Percentiles rank a stretch among this genome's conserved stretches.
Conservation (phyloP, 768 basidiomycete genomes). For the Tulasnella sp. region DNA sequence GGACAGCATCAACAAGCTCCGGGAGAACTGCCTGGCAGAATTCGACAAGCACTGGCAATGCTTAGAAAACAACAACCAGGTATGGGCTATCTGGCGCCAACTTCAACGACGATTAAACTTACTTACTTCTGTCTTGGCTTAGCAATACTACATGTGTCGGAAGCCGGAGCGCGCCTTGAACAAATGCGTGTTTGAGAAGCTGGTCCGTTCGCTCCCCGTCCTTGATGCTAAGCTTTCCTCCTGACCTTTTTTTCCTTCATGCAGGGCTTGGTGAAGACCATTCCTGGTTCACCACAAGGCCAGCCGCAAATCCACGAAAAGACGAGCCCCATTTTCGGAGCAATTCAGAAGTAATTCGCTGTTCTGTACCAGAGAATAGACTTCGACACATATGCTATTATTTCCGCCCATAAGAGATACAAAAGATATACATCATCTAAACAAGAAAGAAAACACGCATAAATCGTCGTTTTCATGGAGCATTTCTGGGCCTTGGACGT, state of each 20-base stretch:
- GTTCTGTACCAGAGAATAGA: constrained; percentile 4
- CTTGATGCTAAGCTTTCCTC: background rate
- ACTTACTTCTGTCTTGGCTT: constrained; percentile 20
- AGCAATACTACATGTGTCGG: constrained; percentile 91
- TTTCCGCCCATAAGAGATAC: background rate
- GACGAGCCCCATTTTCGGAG: constrained; percentile 77
- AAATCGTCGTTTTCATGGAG: background rate
- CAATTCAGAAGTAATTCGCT: constrained; percentile 72
- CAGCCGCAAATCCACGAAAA: constrained; percentile 87
- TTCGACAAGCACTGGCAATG: constrained; percentile 95
- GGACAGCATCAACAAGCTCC: constrained; percentile 85
- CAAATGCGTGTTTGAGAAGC: constrained; percentile 93
- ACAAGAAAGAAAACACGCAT: background rate
- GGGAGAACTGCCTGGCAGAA: constrained; percentile 84
- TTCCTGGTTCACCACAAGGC: constrained; percentile 85
- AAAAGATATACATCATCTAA: background rate
- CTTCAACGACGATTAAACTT: background rate
- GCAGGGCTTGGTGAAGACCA: constrained; percentile 87
- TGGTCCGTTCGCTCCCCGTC: constrained; percentile 58
- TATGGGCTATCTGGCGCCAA: constrained; percentile 45
- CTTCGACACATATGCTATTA: constrained; percentile 3
- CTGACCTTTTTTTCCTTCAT: background rate
- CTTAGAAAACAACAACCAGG: constrained; percentile 93
- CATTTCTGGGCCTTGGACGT: background rate
- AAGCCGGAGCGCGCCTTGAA: constrained; percentile 87